These are phyloP conservation scores for Saccharomyces pastorianus DNA, from an alignment of 1,139 yeast genomes.

Conservation along the genomic window DNA sequence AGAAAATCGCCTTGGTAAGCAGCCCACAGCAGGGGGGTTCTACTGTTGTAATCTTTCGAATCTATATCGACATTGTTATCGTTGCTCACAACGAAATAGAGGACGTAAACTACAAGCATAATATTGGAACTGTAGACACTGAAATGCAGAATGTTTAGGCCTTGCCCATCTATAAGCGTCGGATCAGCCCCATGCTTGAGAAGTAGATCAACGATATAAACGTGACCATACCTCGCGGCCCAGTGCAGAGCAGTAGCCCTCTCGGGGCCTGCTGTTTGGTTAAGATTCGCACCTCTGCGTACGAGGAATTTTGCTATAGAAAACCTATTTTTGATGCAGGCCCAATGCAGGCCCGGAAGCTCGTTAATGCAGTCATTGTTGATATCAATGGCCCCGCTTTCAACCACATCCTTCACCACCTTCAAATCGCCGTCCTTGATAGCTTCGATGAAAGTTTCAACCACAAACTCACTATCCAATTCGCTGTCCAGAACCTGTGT, in stretches of 20 bases:
- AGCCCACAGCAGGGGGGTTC: slow-evolving; percentile 87
- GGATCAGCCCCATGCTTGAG: slow-evolving; percentile 64
- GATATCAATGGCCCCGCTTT: slow-evolving; percentile 32
- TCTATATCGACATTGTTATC: slow-evolving; percentile 9
- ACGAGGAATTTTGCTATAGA: slow-evolving; percentile 53
- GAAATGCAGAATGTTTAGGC: slow-evolving; percentile 71
- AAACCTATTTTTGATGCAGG: slow-evolving; percentile 71
- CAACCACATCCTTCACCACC: slow-evolving; percentile 37
- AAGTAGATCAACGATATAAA: slow-evolving; percentile 66
- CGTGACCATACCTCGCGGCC: slow-evolving; percentile 84
- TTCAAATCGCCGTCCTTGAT: slow-evolving; percentile 43
- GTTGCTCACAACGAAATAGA: slow-evolving; percentile 34
- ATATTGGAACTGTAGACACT: slow-evolving; percentile 85
- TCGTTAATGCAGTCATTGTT: slow-evolving; percentile 43
- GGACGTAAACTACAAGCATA: slow-evolving; percentile 63
- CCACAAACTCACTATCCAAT: neutral
- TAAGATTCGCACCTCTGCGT: slow-evolving; percentile 54
- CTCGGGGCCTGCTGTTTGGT: slow-evolving; percentile 57
- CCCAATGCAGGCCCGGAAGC: slow-evolving; percentile 87
- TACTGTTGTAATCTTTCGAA: slow-evolving; percentile 30
- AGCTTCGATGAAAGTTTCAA: slow-evolving; percentile 20
- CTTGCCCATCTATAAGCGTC: slow-evolving; percentile 55
- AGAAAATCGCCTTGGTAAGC: slow-evolving; percentile 82
- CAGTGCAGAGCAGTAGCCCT: slow-evolving; percentile 83
- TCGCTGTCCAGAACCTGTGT: neutral